Evolutionary conservation across 768 basidiomycete genomes (phyloP), one percentile per base, ranked within the genome.

Genomic region (Dentipellis sp.): DNA sequence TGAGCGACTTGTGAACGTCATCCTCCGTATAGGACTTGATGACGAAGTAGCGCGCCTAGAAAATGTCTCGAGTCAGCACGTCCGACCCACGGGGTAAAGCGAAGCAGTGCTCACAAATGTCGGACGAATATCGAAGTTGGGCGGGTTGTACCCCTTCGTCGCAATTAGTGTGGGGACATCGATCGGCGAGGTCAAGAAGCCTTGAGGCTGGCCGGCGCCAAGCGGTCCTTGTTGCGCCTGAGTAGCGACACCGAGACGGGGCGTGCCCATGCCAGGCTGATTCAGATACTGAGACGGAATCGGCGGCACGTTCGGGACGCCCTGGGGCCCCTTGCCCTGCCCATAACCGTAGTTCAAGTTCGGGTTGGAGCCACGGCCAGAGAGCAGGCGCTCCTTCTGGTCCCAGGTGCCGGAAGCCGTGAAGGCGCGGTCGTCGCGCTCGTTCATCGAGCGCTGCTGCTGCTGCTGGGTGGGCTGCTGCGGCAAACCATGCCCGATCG

Each of bases 11-110:
- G 74, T 98, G 95, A 1, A 99, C 95, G 66, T 99, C 95, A 65
- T 97, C 97, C 69, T 98, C 95, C 1, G 97, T 98, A 72, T 94
- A 99, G 0, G 92, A 95, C 69, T 99, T 99, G 78, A 99, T 98
- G 35, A 98, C 95, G 66, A 97, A 97, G 73, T 79, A 98, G 14
- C 94, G 80, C 3, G 95, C 93, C 85, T 92, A 58, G 6, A 60
- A 61, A 22, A 4, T 6, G 29, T 3, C 29, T 34, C 50, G 55
- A 11, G 58, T 59, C 55, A 60, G 55, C 16, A 55, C 12, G 54
- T 39, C 49, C 22, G 17, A 29, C 29, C 14, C 22, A 35, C 23
- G 21, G 12, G n/a, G 37, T 42, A 22, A 37, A 17, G 29, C 57
- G 19, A 55, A 23, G 21, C 19, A 9, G 38, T 38, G 76, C 87